Conservation (phyloP, 1,139 yeast species). For the Suhomyces maxii region DNA sequence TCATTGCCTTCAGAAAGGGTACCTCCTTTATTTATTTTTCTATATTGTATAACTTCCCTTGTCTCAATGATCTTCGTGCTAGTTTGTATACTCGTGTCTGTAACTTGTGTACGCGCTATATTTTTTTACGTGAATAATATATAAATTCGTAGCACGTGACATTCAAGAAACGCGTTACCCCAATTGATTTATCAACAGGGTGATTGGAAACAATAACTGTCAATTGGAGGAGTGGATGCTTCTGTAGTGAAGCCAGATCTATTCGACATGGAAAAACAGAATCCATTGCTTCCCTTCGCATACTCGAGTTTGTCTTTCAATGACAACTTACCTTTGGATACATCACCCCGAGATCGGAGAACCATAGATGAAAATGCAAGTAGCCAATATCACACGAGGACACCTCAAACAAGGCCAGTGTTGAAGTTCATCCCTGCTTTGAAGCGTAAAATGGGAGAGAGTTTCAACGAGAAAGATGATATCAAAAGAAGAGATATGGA, state of each 20-base stretch:
- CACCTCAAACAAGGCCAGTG: slow-evolving; percentile 19
- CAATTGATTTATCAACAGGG: neutral
- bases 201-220: neutral
- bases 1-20: too few species aligned
- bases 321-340: slow-evolving; percentile 28
- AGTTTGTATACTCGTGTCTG: too few species aligned
- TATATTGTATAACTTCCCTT: too few species aligned
- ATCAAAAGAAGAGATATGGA: slow-evolving; percentile 36
- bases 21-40: too few species aligned
- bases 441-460: slow-evolving; percentile 47
- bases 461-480: slow-evolving; percentile 48
- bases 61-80: too few species aligned
- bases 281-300: slow-evolving; percentile 49
- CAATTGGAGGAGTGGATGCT: neutral
- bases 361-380: slow-evolving; percentile 42
- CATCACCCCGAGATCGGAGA: slow-evolving; percentile 37
- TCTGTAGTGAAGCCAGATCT: neutral
- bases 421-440: slow-evolving; percentile 33
- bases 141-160: neutral
- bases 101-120: too few species aligned
- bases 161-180: neutral
- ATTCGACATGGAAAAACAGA: slow-evolving; percentile 34
- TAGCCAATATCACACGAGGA: slow-evolving; percentile 36
- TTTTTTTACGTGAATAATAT: too few species aligned
- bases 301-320: slow-evolving; percentile 30